These are phyloP conservation scores for Petunia secreta DNA, from an alignment of 257 asterid species.

Conservation along the genomic window DNA sequence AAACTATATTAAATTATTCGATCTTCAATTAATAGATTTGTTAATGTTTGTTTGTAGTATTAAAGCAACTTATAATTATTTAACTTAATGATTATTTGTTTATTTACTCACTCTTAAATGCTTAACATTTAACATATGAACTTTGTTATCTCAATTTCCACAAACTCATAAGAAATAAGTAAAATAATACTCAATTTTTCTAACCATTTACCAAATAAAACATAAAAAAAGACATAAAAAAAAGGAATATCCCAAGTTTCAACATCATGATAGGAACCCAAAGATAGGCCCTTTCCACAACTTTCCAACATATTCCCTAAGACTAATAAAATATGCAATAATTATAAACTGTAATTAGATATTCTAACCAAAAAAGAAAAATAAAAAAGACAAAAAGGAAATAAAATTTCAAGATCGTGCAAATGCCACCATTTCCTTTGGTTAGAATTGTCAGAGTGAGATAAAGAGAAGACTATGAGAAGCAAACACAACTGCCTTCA, in stretches of 20 bases:
- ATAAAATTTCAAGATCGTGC: conserved; percentile 23
- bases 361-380: neutral
- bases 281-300: neutral
- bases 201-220: neutral
- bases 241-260: neutral
- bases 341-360: too few relatives aligned
- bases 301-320: neutral
- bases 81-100: neutral
- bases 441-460: conserved; percentile 4
- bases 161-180: neutral
- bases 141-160: neutral
- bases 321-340: neutral
- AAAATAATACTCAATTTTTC: neutral
- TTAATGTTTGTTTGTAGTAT: neutral
- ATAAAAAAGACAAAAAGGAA: neutral
- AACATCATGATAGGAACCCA: neutral
- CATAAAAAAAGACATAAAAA: neutral
- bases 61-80: neutral
- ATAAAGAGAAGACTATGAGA: conserved; percentile 12
- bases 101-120: neutral
- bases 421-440: conserved; percentile 5
- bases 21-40: neutral
- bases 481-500: neutral
- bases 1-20: neutral
- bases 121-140: neutral